Evolutionary conservation across 1,139 yeast species (phyloP), one percentile per base, ranked within the genome.

Genomic region (Candida dubliniensis): DNA sequence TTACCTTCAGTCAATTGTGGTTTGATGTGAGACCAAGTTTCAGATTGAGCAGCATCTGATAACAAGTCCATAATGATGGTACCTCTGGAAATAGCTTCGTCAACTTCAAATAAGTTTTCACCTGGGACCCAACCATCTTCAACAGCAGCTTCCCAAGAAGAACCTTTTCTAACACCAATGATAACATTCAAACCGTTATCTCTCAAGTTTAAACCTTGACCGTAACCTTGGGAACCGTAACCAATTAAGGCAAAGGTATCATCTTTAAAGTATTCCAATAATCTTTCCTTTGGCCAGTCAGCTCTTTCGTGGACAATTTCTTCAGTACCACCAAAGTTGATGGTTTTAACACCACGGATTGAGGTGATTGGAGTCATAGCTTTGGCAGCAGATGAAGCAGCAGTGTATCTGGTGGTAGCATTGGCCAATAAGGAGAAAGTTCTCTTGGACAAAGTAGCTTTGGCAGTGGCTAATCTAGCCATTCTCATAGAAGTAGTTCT

Each of bases 81-180:
- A 79, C 99, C 99, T 73, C 79, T 85, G 60, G 71, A 59, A 69
- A 93, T 85, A 61, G 99, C 99, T 76, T 91, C 97, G 59, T 81
- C 79, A 59, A 93, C 97, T 55, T 86, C 91, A 71, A 93, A 93
- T 72, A 93, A 82, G 84, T 87, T 93, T 81, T 93, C 89, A 70
- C 99, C 99, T 69, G 96, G 96, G 60, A 93, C 96, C 99, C 99
- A 93, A 61, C 99, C 99, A 73, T 93, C 99, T 76, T 93, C 99
- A 63, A 89, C 77, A 65, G 99, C 99, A 60, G 96, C 96, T 80
- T 91, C 90, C 99, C 99, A 93, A 51, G 99, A 93, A 60, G 96
- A 95, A 79, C 99, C 99, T 81, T 93, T 89, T 77, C 99, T 86
- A 63, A 93, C 99, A 82, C 99, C 99, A 59, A 93, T 80, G 70